These are phyloP conservation scores for Plasmodium reichenowi DNA, from an alignment of 169 alveolate species.

Conservation along the genomic window DNA sequence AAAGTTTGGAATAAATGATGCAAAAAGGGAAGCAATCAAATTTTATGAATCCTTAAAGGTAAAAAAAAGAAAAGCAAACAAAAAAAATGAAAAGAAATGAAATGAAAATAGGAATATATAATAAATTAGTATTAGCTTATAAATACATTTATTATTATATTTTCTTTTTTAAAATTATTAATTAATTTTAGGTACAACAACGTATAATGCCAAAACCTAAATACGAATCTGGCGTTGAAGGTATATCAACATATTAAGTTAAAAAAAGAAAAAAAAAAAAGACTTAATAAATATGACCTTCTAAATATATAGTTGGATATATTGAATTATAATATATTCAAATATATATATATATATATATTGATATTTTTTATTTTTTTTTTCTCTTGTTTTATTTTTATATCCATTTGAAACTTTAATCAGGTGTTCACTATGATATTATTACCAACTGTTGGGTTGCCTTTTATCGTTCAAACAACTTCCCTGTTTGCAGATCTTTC, in stretches of 20 bases:
- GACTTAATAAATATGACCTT: too few relatives aligned
- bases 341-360: neutral
- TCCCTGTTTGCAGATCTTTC: slow-evolving; percentile 72
- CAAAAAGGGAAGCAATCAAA: slow-evolving; percentile 80
- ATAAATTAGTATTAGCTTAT: neutral
- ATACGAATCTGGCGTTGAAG: slow-evolving; percentile 63
- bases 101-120: too few relatives aligned
- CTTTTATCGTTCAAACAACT: slow-evolving; percentile 49
- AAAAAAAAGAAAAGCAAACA: neutral
- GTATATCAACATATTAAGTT: neutral
- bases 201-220: slow-evolving; percentile 45
- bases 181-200: slow-evolving; percentile 15
- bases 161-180: neutral
- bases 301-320: too few relatives aligned
- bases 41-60: slow-evolving; percentile 82
- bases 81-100: too few relatives aligned
- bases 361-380: neutral
- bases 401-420: neutral
- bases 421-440: slow-evolving; percentile 71
- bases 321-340: neutral
- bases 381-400: neutral
- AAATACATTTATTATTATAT: neutral
- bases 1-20: slow-evolving; percentile 84
- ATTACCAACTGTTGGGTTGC: slow-evolving; percentile 72
- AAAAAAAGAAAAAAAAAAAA: too few relatives aligned